Base-by-base conservation (phyloP, 805 yeast genomes). In the Ogataea chonburiensis region DNA sequence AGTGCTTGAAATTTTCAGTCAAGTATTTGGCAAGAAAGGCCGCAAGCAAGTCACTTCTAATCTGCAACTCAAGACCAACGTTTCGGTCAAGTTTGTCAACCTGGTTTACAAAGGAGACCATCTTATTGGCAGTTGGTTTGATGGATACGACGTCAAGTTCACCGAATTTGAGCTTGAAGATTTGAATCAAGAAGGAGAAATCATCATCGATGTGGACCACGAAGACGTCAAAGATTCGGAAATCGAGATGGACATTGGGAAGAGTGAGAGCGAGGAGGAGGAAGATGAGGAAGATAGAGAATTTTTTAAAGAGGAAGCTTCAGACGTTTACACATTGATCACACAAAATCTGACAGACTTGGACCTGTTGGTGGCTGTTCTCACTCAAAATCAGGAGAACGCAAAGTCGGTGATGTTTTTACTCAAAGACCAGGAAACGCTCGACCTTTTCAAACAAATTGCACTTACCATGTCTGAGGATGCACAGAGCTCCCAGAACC, bases 321-420 rank as follows among this genome's bases (percentile, higher is more conserved):
- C 33, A 7, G 52, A 49, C 19, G 40, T 54, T 5, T 31, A 53
- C 12, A 32, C 40, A 3, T 47, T 64, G 5, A 51, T 58, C 1
- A 17, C 33, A 2, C 51, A 51, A 7, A 42, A 39, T 13, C 22
- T 49, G 13, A 54, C 56, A 11, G 49, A 54, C 8, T n/a, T 11
- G 45, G 52, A 35, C 31, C 52, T 23, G 56, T 64, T 43, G 67
- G 68, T 41, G 58, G 25, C 49, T 14, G 42, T 62, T 12, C 39
- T 62, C 15, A 43, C 48, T 8, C 58, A 56, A 31, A 60, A 63
- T 37, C 38, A 33, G 17, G 33, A 70, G 15, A 78, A 77, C 45
- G 75, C 75, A 31, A 66, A 73, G 55, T 61, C 70, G 10, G 73
- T 85, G 0, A 70, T 83, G 26, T 70, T 73, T 45, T 62, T 77